Evolutionary conservation across 345 rosid species (phyloP).

Genomic region (Melastoma malabathricum): DNA sequence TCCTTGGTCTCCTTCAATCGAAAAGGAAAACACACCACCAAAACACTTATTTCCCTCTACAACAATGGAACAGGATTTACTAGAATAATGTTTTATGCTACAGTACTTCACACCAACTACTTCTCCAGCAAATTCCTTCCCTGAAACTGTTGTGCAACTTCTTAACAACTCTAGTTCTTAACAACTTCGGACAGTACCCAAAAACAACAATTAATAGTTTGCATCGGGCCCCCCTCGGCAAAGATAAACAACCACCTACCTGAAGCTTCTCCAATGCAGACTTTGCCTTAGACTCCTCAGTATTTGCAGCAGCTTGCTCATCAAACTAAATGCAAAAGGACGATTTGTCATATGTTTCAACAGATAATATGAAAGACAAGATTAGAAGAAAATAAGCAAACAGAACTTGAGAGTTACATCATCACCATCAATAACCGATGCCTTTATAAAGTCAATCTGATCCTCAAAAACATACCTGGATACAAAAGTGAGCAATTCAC

Average conservation of each 20-base stretch:
- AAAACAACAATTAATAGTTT: too few species aligned
- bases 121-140: too few species aligned
- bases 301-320: constrained; percentile 20
- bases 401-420: constrained; percentile 28
- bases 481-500: background rate
- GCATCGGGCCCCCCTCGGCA: too few species aligned
- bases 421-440: constrained; percentile 75
- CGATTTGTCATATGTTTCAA: background rate
- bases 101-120: too few species aligned
- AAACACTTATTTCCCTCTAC: too few species aligned
- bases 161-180: too few species aligned
- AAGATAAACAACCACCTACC: constrained; percentile 21
- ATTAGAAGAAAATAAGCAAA: constrained; percentile 5
- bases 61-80: too few species aligned
- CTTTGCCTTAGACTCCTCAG: constrained; percentile 33
- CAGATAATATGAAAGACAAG: background rate
- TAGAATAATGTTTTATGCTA: too few species aligned
- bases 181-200: background rate
- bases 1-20: too few species aligned
- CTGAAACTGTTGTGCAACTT: too few species aligned
- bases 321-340: constrained; percentile 37
- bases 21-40: too few species aligned
- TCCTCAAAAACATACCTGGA: constrained; percentile 85
- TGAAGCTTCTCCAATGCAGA: constrained; percentile 73
- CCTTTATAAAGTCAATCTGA: constrained; percentile 84